These are phyloP conservation scores for Phaeophleospora eucalypticola DNA, from an alignment of 2,329 filamentous ascomycete species.

Conservation along the genomic window DNA sequence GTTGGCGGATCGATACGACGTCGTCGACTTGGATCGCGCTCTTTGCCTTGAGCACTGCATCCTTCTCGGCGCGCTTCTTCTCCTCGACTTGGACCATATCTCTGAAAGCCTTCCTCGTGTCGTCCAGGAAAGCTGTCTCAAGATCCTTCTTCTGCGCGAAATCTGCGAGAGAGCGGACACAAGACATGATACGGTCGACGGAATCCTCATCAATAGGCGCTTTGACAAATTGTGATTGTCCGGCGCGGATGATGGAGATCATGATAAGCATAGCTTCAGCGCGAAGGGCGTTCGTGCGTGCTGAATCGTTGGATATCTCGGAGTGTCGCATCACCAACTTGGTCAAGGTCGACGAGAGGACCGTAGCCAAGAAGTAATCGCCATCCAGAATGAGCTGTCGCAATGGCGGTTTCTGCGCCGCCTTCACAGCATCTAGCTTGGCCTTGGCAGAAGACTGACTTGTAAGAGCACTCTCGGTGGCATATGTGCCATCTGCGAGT, in stretches of 20 bases:
- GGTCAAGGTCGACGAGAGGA: slow-evolving; percentile 91
- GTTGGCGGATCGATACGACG: slow-evolving; percentile 84
- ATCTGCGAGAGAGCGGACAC: slow-evolving; percentile 85
- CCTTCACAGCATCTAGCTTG: slow-evolving; percentile 92
- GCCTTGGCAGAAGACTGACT: slow-evolving; percentile 86
- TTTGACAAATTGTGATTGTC: slow-evolving; percentile 98
- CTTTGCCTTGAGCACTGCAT: slow-evolving; percentile 88
- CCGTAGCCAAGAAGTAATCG: slow-evolving; percentile 92
- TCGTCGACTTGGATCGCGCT: slow-evolving; percentile 93
- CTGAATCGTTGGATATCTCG: slow-evolving; percentile 80
- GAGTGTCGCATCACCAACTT: slow-evolving; percentile 98
- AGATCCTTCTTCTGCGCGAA: slow-evolving; percentile 86
- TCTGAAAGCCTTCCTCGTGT: slow-evolving; percentile 91
- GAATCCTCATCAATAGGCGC: slow-evolving; percentile 96
- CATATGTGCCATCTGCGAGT: slow-evolving; percentile 93
- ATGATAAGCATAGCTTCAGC: slow-evolving; percentile 99
- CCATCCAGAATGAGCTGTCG: slow-evolving; percentile 93
- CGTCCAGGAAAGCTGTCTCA: slow-evolving; percentile 86
- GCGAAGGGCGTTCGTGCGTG: slow-evolving; percentile 86
- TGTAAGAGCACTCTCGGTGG: slow-evolving; percentile 91
- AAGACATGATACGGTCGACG: slow-evolving; percentile 97
- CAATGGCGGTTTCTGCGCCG: slow-evolving; percentile 91
- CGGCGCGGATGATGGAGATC: slow-evolving; percentile 97
- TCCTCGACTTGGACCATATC: slow-evolving; percentile 97
- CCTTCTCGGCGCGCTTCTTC: slow-evolving; percentile 94